Evolutionary conservation across 345 rosid genomes (phyloP), one percentile per base, ranked within the genome.

Genomic region (Passiflora organensis): DNA sequence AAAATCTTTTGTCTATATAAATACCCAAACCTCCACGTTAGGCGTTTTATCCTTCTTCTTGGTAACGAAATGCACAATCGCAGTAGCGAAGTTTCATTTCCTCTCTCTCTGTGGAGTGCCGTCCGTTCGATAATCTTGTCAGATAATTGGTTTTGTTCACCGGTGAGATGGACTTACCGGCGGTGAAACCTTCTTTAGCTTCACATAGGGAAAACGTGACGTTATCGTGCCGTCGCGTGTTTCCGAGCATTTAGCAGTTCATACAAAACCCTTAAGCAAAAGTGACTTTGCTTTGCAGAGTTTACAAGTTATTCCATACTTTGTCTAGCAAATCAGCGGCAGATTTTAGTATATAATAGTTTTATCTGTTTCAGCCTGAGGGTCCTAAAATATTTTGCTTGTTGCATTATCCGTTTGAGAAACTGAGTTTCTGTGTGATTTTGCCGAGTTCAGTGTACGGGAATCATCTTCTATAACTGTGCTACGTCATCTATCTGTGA

Each of bases 261-360:
- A 22, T 66, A 52, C 39, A 67, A 68, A 61, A 36, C 12, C 52
- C 58, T 59, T 24, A 68, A 68, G 63, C 68, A 56, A 56, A 68
- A 57, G 63, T 48, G 36, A 74, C 71, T 55, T 61, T 57, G 44
- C 72, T 71, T 81, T 18, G 79, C 77, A 46, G 75, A 65, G 76
- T 72, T 81, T 64, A 44, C 57, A 85, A 87, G 90, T 78, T 76
- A 85, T 87, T 77, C 87, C 69, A 63, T 67, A 60, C 67, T 78
- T 73, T 65, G 62, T 77, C 69, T 70, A 5, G 64, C 70, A 62
- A 66, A 75, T 67, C 71, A 48, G 67, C 66, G 67, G 55, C 69
- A 48, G 56, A 49, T 13, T 38, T 37, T 57, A 64, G 28, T 65
- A 66, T 64, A 59, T 58, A 58, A 66, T 62, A 67, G 25, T 70